These are phyloP conservation scores for Lipomyces anomalus DNA, from an alignment of 805 yeast species.

Conservation along the genomic window DNA sequence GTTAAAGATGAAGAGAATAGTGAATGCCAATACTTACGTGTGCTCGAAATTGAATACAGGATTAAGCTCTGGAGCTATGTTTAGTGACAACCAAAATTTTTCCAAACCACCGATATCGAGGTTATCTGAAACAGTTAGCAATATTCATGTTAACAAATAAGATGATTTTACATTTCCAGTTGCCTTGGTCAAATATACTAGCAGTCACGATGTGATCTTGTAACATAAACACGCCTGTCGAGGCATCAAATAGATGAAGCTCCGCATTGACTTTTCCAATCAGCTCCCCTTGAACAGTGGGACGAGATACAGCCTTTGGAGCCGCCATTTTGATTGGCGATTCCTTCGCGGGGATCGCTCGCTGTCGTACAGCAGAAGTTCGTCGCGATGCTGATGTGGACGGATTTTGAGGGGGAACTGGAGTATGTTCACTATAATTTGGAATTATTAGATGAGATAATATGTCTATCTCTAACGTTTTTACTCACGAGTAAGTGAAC, in stretches of 20 bases:
- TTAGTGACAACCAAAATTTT: slow-evolving; percentile 37
- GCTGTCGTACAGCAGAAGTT: no score
- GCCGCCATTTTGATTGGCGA: background rate
- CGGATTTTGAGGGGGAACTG: background rate
- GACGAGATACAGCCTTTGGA: background rate
- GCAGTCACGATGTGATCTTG: slow-evolving; percentile 37
- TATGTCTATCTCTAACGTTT: background rate
- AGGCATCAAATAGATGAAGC: slow-evolving; percentile 56
- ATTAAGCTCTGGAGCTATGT: slow-evolving; percentile 47
- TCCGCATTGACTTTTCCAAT: slow-evolving; percentile 32
- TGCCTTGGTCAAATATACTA: slow-evolving; percentile 41
- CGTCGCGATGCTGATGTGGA: background rate
- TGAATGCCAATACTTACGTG: background rate
- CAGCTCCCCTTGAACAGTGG: background rate
- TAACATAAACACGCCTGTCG: slow-evolving; percentile 42
- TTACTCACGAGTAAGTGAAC: slow-evolving; percentile 35
- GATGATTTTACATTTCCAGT: slow-evolving; percentile 40
- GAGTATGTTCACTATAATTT: background rate
- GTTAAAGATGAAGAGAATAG: no score
- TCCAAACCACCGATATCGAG: slow-evolving; percentile 39
- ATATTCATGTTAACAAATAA: background rate
- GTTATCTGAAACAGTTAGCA: slow-evolving; percentile 28
- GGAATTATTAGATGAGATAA: no score
- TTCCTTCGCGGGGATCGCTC: no score
- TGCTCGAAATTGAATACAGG: slow-evolving; percentile 60